Evolutionary conservation across 352 stramenopile species (phyloP).

Genomic region (Phytopythium kandeliae): DNA sequence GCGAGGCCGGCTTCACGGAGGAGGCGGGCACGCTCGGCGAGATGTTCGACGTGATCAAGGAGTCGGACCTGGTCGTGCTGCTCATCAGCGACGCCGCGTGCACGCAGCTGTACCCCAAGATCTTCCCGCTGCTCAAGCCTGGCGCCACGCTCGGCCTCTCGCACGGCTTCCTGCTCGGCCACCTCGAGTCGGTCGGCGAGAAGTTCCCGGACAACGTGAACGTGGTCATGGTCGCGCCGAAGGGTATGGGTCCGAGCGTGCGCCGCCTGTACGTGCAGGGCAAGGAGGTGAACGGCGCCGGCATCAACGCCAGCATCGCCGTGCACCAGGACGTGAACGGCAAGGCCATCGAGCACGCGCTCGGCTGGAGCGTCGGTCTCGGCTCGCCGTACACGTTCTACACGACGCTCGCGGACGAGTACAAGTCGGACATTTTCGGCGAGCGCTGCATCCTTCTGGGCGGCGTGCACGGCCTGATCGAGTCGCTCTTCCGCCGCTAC

Average conservation of each 20-base stretch:
- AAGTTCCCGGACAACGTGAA: conserved; percentile 95
- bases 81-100: conserved; percentile 96
- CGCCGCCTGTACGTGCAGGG: conserved; percentile 97
- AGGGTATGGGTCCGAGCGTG: conserved; percentile 97
- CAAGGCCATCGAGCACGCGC: conserved; percentile 92
- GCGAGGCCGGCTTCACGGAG: conserved; percentile 91
- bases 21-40: conserved; percentile 92
- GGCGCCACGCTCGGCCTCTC: conserved; percentile 95
- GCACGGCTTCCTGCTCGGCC: conserved; percentile 96
- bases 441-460: conserved; percentile 96
- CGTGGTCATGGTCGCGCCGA: conserved; percentile 97
- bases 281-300: conserved; percentile 96
- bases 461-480: conserved; percentile 96
- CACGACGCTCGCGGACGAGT: conserved; percentile 95
- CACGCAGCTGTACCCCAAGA: conserved; percentile 95
- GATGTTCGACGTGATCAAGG: conserved; percentile 95
- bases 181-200: conserved; percentile 95
- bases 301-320: conserved; percentile 96
- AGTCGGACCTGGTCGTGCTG: conserved; percentile 96
- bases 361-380: conserved; percentile 96
- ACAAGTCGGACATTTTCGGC: conserved; percentile 98
- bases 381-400: conserved; percentile 98
- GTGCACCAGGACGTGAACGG: conserved; percentile 94
- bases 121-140: conserved; percentile 95
- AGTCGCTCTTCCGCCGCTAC: conserved; percentile 97